Base-by-base conservation (phyloP, 306 rosid species). In the Urtica urens region DNA sequence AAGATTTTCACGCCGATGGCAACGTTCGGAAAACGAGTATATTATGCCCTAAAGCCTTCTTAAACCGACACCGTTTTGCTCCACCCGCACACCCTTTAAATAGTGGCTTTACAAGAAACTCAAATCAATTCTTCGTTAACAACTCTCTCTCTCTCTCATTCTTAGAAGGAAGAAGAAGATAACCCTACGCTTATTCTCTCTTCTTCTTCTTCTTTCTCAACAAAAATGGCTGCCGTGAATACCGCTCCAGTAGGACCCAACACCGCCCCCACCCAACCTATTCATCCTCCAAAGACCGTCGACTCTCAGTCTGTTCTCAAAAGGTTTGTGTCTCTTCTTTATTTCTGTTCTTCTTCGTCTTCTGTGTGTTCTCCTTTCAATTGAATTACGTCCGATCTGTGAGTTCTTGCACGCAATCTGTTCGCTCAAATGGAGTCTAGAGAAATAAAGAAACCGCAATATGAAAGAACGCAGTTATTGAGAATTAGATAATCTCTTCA, bases 251-350 rank as follows among this genome's bases (percentile, higher is more conserved):
- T 55, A 20, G 65, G 44, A 25, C 39, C 67, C 30, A 53, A 62
- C 34, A 64, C 68, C 23, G 60, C 60, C 22, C 62, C 77, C 4
- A 18, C 75, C 12, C 80, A 73, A 10, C 34, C 80, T 46, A 62
- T 44, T 15, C 76, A 67, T 14, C 77, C 75, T 3, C 54, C 80
- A 0, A 87, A 80, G 61, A 66, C 65, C 33, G 76, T 71, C 22
- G 93, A 87, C 15, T 78, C 93, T 58, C 96, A 87, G 13, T 78
- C 96, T 43, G 94, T 83, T 75, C 94, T 80, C 57, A 78, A 67
- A 53, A 75, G 96, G 94, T 86, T 34, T 8, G 11, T 30, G 4
- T 19, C 5, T 6, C 21, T 30, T 9, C 9, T 7, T 6, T 20
- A 6, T 37, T 46, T 2, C 37, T 2, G n/a, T 23, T 7, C 9